Percentiles rank a stretch among this genome's conserved stretches.
These are phyloP conservation scores for Fomitopsis pulvina DNA, from an alignment of 768 basidiomycete genomes.

Conservation along the genomic window DNA sequence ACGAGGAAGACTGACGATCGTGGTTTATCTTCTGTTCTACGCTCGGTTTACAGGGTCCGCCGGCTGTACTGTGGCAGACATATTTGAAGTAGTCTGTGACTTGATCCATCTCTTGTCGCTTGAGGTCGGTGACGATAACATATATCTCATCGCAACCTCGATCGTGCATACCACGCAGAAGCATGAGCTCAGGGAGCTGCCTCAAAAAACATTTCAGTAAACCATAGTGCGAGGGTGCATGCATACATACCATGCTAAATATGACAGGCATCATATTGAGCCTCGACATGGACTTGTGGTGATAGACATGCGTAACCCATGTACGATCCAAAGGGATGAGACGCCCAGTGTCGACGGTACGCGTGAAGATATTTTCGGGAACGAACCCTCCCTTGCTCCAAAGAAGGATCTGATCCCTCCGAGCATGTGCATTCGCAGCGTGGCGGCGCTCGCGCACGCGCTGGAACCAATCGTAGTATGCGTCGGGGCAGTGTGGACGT, in stretches of 20 bases:
- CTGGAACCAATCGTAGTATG: constrained; percentile 73
- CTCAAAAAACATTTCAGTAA: not conserved
- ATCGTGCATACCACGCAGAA: constrained; percentile 77
- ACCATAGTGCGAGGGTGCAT: not conserved
- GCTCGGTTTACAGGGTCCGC: constrained; percentile 56
- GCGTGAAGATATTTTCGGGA: constrained; percentile 74
- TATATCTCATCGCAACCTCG: constrained; percentile 72
- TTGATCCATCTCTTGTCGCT: constrained; percentile 76
- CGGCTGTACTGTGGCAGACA: constrained; percentile 59
- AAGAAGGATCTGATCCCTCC: constrained; percentile 34
- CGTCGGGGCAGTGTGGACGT: constrained; percentile 53
- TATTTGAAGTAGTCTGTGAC: constrained; percentile 75
- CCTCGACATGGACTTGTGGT: constrained; percentile 69
- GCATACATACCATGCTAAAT: constrained; percentile 61
- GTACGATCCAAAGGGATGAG: constrained; percentile 76
- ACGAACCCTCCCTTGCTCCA: constrained; percentile 68
- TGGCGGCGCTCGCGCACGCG: constrained; percentile 63
- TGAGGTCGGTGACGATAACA: constrained; percentile 74
- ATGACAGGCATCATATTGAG: constrained; percentile 76
- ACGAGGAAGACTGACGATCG: constrained; percentile 45
- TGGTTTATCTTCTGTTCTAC: constrained; percentile 62
- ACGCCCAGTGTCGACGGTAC: constrained; percentile 72
- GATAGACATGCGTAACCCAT: constrained; percentile 78
- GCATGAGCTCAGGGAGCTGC: constrained; percentile 74
- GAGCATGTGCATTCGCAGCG: constrained; percentile 37